Percentiles rank a stretch among this genome's conserved stretches.
phyloP scores from a whole-genome alignment of 2,329 filamentous ascomycete species.

The Aspergillus sp. region DNA sequence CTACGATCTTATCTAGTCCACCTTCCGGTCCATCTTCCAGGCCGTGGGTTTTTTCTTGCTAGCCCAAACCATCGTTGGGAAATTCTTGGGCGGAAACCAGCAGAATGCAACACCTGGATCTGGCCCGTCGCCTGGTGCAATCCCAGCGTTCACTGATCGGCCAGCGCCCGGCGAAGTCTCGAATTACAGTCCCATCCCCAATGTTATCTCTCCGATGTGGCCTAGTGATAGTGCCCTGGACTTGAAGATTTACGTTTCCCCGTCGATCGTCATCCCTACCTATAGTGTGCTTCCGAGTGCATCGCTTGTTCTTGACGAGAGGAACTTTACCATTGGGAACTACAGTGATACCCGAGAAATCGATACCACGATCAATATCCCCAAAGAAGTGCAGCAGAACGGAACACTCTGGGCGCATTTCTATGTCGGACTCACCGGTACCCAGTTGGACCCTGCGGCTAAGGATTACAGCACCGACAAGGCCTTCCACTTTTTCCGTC shows the following conservation, averaged over 20 bases:
- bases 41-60: conserved; percentile 54
- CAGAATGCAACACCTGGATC: conserved; percentile 11
- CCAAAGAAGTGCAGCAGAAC: conserved; percentile 76
- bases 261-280: conserved; percentile 58
- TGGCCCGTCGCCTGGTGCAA: conserved; percentile 25
- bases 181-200: conserved; percentile 47
- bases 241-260: conserved; percentile 75
- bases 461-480: conserved; percentile 64
- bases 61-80: conserved; percentile 51
- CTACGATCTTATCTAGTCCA: conserved; percentile 24
- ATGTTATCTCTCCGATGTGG: conserved; percentile 84
- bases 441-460: conserved; percentile 66
- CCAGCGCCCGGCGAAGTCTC: conserved; percentile 43
- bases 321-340: conserved; percentile 70
- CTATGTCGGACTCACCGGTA: conserved; percentile 72
- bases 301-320: conserved; percentile 70
- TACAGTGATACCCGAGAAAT: conserved; percentile 70
- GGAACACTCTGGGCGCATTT: conserved; percentile 94
- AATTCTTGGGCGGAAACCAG: conserved; percentile 44
- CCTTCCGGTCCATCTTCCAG: conserved; percentile 43
- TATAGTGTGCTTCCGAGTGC: conserved; percentile 60
- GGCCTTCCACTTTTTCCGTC: conserved; percentile 77
- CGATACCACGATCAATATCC: conserved; percentile 70
- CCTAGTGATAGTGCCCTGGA: conserved; percentile 70
- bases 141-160: conserved; percentile 60